phyloP scores from a whole-genome alignment of 2,329 filamentous ascomycete species.

The Colletotrichum cordylinicola region DNA sequence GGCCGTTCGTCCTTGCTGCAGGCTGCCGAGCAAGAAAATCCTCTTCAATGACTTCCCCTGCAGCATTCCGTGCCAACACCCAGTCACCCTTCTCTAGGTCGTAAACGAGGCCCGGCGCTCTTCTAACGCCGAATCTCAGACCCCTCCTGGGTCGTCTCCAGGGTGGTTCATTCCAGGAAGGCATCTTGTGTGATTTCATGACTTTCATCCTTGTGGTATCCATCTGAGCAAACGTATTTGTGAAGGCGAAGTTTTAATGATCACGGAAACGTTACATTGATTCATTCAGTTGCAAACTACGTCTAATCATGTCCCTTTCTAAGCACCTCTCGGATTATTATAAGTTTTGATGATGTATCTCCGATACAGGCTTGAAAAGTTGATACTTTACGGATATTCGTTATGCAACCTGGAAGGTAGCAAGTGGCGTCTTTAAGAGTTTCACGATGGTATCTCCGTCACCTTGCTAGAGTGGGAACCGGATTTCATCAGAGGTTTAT shows the following conservation, averaged over 20 bases:
- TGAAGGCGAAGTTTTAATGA: not conserved
- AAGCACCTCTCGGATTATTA: rapidly evolving
- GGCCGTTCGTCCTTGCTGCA: not conserved
- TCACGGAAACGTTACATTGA: not conserved
- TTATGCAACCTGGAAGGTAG: not conserved
- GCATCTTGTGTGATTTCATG: rapidly evolving
- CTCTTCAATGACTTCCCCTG: not conserved
- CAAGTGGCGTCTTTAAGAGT: not conserved
- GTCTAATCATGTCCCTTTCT: not conserved
- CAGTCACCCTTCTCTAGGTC: not conserved
- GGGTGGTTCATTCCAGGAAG: not conserved
- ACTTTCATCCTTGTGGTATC: not conserved
- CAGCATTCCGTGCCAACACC: not conserved
- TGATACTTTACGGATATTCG: not conserved
- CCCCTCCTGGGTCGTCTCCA: not conserved
- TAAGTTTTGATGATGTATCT: not conserved
- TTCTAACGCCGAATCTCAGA: not conserved
- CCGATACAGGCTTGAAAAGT: not conserved
- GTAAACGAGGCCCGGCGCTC: not conserved
- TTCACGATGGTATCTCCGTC: not conserved
- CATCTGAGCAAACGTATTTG: not conserved
- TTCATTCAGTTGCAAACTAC: not conserved
- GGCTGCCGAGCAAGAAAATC: not conserved
- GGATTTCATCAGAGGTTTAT: not conserved
- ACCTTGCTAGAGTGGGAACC: too few species aligned